phyloP scores from a whole-genome alignment of 129 eudicot species.

The Kitagawia praeruptora region DNA sequence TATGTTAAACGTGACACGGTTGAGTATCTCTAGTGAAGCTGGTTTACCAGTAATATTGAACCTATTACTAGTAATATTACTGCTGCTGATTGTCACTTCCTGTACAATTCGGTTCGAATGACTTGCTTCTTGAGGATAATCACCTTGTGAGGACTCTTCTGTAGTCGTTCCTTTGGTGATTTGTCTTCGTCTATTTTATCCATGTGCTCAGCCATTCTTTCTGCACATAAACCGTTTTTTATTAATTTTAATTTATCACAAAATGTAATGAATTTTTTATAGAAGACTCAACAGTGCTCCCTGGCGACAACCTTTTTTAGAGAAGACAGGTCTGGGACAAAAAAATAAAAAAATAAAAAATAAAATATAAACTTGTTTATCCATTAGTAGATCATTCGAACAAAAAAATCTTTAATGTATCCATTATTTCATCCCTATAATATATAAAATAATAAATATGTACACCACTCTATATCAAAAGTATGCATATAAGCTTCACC shows the following conservation, averaged over 20 bases:
- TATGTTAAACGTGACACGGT: too few species aligned
- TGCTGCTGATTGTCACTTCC: conserved; percentile 6
- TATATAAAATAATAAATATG: background rate
- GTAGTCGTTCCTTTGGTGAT: background rate
- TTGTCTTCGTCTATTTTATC: conserved; percentile 6
- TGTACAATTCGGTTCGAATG: background rate
- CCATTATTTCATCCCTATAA: background rate
- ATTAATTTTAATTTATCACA: background rate
- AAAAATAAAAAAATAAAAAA: too few species aligned
- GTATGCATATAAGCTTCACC: background rate
- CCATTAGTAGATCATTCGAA: background rate
- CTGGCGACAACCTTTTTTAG: too few species aligned
- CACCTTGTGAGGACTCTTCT: background rate
- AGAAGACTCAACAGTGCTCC: too few species aligned
- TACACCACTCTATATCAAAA: background rate
- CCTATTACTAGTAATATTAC: too few species aligned
- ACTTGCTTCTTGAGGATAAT: background rate
- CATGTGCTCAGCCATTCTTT: conserved; percentile 6
- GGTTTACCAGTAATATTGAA: conserved; percentile 10
- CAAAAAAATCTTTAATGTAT: background rate
- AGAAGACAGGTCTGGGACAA: too few species aligned
- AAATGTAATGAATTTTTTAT: background rate
- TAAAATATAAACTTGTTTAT: too few species aligned
- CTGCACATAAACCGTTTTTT: background rate
- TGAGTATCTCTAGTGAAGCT: conserved; percentile 38